Percentiles rank a stretch among this genome's conserved stretches.
Conservation (phyloP, 1,284 basidiomycete species). For the Ceratobasidium sp. region DNA sequence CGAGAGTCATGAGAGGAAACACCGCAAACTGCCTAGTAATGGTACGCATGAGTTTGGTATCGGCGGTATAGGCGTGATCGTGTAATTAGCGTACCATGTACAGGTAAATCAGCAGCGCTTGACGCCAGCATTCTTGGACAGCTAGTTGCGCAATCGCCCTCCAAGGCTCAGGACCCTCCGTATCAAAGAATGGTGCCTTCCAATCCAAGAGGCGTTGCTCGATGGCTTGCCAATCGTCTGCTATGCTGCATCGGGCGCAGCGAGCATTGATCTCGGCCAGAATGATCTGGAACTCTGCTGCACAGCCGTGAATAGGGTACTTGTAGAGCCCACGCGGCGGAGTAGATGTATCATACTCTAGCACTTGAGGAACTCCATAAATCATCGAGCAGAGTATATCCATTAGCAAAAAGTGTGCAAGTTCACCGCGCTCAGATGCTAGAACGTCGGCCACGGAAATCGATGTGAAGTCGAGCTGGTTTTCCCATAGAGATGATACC, state of each 20-base stretch:
- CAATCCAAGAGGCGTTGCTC: slow-evolving; percentile 2
- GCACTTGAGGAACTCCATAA: slow-evolving; percentile 14
- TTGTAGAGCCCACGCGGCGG: background rate
- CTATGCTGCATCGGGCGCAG: background rate
- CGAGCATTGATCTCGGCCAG: background rate
- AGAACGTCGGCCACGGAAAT: slow-evolving; percentile 13
- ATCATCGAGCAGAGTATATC: slow-evolving; percentile 25
- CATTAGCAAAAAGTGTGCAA: slow-evolving; percentile 12
- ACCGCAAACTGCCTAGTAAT: slow-evolving; percentile 21
- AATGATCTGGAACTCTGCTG: background rate
- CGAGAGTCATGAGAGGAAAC: slow-evolving; percentile 6
- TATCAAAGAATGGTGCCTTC: background rate
- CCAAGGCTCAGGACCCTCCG: background rate
- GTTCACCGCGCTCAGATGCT: slow-evolving; percentile 7
- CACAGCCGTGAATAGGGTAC: slow-evolving; percentile 7
- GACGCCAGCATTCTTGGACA: slow-evolving; percentile 18
- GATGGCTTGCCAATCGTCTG: background rate
- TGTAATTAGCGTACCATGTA: slow-evolving; percentile 11
- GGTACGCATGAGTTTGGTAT: background rate
- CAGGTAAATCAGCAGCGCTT: slow-evolving; percentile 5
- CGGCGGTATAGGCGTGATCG: background rate
- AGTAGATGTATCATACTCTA: slow-evolving; percentile 11
- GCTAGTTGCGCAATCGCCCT: slow-evolving; percentile 4
- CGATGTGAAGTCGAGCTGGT: background rate
- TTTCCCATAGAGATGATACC: slow-evolving; percentile 4